Evolutionary conservation across 2,329 filamentous ascomycete genomes (phyloP).

Genomic region (Gnomoniopsis smithogilvyi): DNA sequence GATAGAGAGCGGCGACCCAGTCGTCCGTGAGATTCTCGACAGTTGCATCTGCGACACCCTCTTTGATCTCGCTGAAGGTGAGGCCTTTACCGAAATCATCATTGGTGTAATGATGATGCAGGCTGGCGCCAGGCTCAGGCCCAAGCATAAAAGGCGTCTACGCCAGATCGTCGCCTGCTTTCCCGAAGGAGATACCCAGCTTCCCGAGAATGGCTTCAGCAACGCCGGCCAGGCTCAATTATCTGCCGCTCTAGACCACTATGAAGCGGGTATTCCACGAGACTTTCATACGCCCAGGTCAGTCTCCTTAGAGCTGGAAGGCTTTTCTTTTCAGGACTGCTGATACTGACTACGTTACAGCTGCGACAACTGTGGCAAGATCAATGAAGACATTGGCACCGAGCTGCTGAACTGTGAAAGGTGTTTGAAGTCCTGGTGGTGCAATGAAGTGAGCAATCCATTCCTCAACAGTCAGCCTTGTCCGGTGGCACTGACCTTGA

Average conservation of each 20-base stretch:
- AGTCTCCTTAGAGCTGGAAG: background rate
- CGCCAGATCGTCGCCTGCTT: conserved; percentile 11
- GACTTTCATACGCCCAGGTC: conserved; percentile 18
- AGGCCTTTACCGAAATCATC: conserved; percentile 27
- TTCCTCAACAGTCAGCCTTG: background rate
- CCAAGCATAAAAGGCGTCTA: conserved; percentile 19
- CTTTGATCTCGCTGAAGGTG: conserved; percentile 1
- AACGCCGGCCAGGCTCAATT: conserved; percentile 20
- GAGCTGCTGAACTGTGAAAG: conserved; percentile 6
- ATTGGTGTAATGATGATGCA: conserved; percentile 23
- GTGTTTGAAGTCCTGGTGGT: conserved; percentile 20
- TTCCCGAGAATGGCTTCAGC: conserved; percentile 17
- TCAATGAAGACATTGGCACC: conserved; percentile 15
- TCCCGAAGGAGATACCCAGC: background rate
- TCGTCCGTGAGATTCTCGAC: conserved; percentile 9
- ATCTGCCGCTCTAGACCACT: conserved; percentile 22
- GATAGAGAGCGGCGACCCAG: background rate
- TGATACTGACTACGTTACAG: conserved; percentile 1
- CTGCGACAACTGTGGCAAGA: conserved; percentile 23
- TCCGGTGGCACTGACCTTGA: no score
- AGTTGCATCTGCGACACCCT: conserved; percentile 5
- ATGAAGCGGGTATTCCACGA: conserved; percentile 19
- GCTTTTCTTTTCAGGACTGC: background rate
- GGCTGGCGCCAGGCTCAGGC: conserved; percentile 20
- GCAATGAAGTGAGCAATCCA: conserved; percentile 15